These are phyloP conservation scores for Platismatia glauca DNA, from an alignment of 495 filamentous ascomycete genomes.

Conservation along the genomic window DNA sequence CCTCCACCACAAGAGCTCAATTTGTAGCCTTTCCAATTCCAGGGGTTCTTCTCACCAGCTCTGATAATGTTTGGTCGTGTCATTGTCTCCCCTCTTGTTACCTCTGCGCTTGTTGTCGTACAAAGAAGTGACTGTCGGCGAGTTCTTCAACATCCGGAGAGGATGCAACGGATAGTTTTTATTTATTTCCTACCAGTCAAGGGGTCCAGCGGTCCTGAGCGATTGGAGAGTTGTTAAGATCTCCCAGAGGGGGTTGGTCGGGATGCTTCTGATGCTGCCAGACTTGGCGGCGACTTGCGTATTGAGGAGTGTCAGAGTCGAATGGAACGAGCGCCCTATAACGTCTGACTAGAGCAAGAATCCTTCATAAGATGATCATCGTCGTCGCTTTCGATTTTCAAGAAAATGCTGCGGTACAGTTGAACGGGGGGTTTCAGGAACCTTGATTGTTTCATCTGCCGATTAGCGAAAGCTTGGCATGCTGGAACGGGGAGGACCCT, in stretches of 20 bases:
- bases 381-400: slow-evolving; percentile 6
- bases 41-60: slow-evolving; percentile 51
- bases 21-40: slow-evolving; percentile 1
- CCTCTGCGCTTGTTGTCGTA: not conserved
- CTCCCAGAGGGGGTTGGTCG: not conserved
- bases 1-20: not conserved
- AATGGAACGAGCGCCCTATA: not conserved
- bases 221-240: not conserved
- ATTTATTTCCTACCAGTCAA: not conserved
- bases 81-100: slow-evolving; percentile 39
- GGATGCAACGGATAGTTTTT: not conserved
- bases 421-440: slow-evolving; percentile 7
- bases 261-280: not conserved
- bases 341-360: not conserved
- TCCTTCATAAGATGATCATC: not conserved
- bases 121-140: not conserved
- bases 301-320: not conserved
- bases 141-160: slow-evolving; percentile 2
- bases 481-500: too few relatives aligned
- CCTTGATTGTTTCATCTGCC: slow-evolving; percentile 8
- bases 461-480: slow-evolving; percentile 1
- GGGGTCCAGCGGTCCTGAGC: not conserved
- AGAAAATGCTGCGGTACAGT: slow-evolving; percentile 5
- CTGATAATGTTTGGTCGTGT: slow-evolving; percentile 69
- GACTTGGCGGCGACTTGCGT: not conserved